A percentile compares a stretch with the other conserved stretches of the same genome.
Evolutionary conservation across 306 rosid genomes (phyloP).

Genomic region (Medicago ruthenica): DNA sequence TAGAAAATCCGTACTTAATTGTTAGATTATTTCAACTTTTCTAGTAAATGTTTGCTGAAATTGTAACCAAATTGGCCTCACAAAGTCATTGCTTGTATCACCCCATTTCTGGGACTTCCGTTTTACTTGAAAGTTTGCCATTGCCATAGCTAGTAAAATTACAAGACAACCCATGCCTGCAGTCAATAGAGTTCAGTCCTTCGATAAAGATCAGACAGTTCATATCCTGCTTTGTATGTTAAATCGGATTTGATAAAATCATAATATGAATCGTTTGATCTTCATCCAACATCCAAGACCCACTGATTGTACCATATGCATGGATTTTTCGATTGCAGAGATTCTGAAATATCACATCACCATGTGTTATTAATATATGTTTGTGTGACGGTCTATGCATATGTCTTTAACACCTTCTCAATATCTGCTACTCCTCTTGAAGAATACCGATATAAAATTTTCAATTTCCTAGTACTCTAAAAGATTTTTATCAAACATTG

Average conservation of each 20-base stretch:
- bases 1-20: too few species aligned
- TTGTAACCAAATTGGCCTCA: neutral
- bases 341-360: conserved; percentile 10
- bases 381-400: neutral
- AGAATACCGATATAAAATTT: conserved; percentile 22
- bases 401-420: neutral
- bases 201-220: neutral
- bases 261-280: neutral
- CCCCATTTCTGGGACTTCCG: neutral
- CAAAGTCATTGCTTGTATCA: neutral
- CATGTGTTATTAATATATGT: neutral
- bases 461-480: conserved; percentile 14
- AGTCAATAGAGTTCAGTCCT: neutral
- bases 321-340: too few species aligned
- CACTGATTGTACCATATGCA: neutral
- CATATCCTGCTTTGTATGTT: neutral
- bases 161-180: neutral
- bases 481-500: conserved; percentile 1
- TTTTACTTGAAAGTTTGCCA: neutral
- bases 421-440: conserved; percentile 2
- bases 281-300: neutral
- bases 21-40: too few species aligned
- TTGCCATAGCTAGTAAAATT: neutral
- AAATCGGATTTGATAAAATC: neutral
- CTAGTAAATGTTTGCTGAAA: neutral